phyloP scores from a whole-genome alignment of 345 rosid genomes.

The Bruguiera sexangula region DNA sequence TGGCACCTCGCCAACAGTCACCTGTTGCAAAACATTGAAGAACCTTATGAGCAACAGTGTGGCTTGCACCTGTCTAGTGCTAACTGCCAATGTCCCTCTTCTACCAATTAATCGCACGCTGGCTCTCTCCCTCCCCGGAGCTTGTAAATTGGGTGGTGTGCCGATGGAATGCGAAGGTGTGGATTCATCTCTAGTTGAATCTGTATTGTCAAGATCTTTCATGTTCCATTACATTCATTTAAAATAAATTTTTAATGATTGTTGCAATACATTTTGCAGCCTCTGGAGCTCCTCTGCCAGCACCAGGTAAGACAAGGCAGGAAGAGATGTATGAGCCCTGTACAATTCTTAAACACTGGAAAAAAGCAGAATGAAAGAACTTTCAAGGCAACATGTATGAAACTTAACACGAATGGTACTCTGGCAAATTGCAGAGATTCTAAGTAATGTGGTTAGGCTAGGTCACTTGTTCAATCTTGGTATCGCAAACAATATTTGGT shows the following conservation, averaged over 20 bases:
- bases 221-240: no score
- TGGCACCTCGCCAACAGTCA: constrained; percentile 52
- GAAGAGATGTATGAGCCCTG: no score
- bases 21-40: constrained; percentile 61
- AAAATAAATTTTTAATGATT: no score
- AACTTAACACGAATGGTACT: no score
- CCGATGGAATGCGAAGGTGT: constrained; percentile 78
- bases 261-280: constrained; percentile 42
- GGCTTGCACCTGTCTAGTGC: constrained; percentile 71
- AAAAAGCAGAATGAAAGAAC: no score
- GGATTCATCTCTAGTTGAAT: not conserved
- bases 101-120: constrained; percentile 61
- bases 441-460: no score
- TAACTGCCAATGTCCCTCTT: constrained; percentile 73
- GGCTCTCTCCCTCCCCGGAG: constrained; percentile 64
- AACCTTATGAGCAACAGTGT: constrained; percentile 41
- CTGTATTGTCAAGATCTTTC: not conserved
- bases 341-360: no score
- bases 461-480: no score
- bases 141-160: constrained; percentile 57
- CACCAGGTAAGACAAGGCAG: constrained; percentile 55
- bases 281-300: constrained; percentile 74
- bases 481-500: no score
- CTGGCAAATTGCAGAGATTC: no score
- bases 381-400: no score